Evolutionary conservation across 441 rosid species (phyloP).

Genomic region (Populus hybrid): DNA sequence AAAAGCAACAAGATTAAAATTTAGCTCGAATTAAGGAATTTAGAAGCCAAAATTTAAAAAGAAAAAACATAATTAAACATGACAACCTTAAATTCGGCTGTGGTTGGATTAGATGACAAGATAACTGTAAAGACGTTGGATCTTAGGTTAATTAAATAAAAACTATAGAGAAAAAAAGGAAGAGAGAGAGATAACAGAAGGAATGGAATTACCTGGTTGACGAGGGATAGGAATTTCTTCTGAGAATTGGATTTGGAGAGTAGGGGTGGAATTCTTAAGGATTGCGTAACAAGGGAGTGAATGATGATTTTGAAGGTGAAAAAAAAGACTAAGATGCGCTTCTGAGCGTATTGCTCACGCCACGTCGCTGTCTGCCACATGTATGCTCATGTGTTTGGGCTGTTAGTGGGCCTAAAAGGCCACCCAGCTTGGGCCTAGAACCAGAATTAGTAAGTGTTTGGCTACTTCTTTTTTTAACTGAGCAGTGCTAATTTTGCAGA

Average conservation of each 20-base stretch:
- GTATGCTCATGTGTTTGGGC: background rate
- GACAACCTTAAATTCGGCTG: background rate
- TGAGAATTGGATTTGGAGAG: background rate
- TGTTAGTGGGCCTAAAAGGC: background rate
- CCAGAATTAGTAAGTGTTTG: no score
- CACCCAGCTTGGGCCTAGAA: background rate
- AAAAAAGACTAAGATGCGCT: constrained; percentile 20
- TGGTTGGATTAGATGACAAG: background rate
- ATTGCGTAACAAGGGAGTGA: background rate
- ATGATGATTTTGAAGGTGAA: background rate
- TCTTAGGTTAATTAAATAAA: background rate
- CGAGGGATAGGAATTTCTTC: background rate
- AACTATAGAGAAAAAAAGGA: background rate
- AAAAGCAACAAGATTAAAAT: no score
- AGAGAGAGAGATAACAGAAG: background rate
- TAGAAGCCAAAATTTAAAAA: background rate
- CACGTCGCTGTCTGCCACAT: constrained; percentile 20
- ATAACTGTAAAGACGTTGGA: background rate
- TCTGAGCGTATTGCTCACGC: constrained; percentile 20
- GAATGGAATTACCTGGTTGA: background rate
- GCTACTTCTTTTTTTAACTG: no score
- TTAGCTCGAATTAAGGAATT: background rate
- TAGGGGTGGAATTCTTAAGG: background rate
- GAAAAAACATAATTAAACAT: no score
- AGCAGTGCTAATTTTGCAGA: no score